phyloP scores from a whole-genome alignment of 108 stramenopile species.

The Hondaea fermentalgiana region DNA sequence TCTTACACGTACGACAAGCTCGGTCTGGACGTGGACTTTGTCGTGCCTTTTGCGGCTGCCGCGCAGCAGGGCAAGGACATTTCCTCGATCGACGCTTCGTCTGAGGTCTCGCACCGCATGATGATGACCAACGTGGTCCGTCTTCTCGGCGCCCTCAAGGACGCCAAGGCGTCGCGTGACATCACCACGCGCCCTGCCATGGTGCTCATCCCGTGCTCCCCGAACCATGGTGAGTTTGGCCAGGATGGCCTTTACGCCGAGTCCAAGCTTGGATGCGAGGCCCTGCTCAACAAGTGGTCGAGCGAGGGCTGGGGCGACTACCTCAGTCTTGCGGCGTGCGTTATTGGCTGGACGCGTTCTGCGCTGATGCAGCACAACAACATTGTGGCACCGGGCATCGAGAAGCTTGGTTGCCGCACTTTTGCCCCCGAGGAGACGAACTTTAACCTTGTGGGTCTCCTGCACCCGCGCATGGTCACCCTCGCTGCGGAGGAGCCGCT shows the following conservation, averaged over 20 bases:
- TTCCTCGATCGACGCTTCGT: not conserved
- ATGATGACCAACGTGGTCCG: slow-evolving; percentile 27
- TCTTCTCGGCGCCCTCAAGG: not conserved
- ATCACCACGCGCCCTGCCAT: slow-evolving; percentile 10
- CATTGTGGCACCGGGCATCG: slow-evolving; percentile 19
- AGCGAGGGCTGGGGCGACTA: slow-evolving; percentile 20
- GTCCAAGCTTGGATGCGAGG: slow-evolving; percentile 23
- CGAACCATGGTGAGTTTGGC: slow-evolving; percentile 25
- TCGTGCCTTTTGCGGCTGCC: slow-evolving; percentile 22
- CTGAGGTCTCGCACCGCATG: slow-evolving; percentile 22
- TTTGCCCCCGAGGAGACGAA: slow-evolving; percentile 12
- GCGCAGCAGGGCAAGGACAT: not conserved
- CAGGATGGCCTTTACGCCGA: slow-evolving; percentile 28
- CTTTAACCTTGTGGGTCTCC: slow-evolving; percentile 13
- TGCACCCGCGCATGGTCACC: slow-evolving; percentile 18
- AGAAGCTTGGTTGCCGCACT: not conserved
- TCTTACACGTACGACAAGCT: not conserved
- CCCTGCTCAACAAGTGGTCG: slow-evolving; percentile 24
- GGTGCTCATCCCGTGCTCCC: not conserved
- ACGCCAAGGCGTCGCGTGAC: not conserved
- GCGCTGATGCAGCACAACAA: slow-evolving; percentile 21
- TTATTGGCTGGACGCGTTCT: slow-evolving; percentile 26
- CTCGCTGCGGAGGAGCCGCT: slow-evolving; percentile 17
- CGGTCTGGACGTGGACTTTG: slow-evolving; percentile 19
- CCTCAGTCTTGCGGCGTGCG: slow-evolving; percentile 13